Percentiles rank a stretch among this genome's conserved stretches.
These are phyloP conservation scores for Scutellaria galericulata DNA, from an alignment of 257 asterid genomes.

Conservation along the genomic window DNA sequence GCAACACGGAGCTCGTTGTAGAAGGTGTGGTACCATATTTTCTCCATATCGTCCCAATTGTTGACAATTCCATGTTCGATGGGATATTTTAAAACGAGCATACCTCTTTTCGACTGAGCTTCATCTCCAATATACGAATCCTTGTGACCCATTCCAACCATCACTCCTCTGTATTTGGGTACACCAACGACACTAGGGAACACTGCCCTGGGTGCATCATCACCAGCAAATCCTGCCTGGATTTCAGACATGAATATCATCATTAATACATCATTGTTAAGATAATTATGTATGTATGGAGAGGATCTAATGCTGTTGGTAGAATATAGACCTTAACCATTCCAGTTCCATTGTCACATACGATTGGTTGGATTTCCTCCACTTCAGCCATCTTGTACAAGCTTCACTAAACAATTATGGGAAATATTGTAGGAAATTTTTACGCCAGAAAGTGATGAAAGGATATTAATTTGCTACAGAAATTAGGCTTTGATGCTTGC, in stretches of 20 bases:
- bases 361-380: constrained; percentile 48
- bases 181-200: constrained; percentile 52
- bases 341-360: constrained; percentile 51
- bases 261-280: neutral
- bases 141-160: constrained; percentile 53
- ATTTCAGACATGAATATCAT: no score
- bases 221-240: constrained; percentile 60
- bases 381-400: constrained; percentile 37
- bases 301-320: no score
- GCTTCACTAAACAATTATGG: neutral
- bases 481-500: neutral
- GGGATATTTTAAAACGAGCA: constrained; percentile 49
- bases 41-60: constrained; percentile 63
- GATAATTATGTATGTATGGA: no score
- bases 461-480: neutral
- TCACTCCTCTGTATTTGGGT: constrained; percentile 49
- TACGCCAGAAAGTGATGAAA: no score
- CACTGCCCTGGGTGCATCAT: constrained; percentile 57
- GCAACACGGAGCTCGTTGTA: constrained; percentile 53
- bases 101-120: constrained; percentile 51
- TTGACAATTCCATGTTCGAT: constrained; percentile 56
- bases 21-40: constrained; percentile 58
- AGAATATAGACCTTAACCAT: constrained; percentile 42
- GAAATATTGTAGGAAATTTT: neutral
- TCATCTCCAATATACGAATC: constrained; percentile 50